Evolutionary conservation across 2,329 filamentous ascomycete genomes (phyloP), one percentile per base, ranked within the genome.

Genomic region (Fonsecaea multimorphosa): DNA sequence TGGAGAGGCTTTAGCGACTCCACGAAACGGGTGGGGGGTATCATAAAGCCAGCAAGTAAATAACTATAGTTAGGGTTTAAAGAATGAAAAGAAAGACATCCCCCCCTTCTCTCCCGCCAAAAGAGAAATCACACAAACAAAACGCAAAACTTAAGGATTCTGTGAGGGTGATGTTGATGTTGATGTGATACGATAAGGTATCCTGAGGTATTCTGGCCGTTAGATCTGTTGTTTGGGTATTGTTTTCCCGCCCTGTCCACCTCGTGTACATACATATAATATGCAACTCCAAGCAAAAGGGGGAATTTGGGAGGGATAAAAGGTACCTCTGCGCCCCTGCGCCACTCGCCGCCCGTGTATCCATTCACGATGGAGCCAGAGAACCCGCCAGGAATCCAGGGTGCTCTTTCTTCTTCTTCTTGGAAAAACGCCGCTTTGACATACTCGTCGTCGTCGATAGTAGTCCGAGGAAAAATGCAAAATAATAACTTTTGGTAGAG

Each of bases 401-500:
- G 6, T 32, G 3, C 59, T 60, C 9, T 59, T 66, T 55, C 40
- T 14, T 19, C 40, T 44, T 44, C 40, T 44, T 22, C 22, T 12
- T 24, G 9, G n/a, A 34, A 38, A 38, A 40, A 40, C 38, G 38
- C 29, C 16, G 19, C 44, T 6, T 31, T 34, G 29, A 12, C 19
- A 34, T 31, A 16, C 2, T 16, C 4, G 5, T 19, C 27, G 46
- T 31, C 24, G 53, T 49, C 60, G 60, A 46, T 57, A 44, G 8
- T 34, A 40, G 58, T 14, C 52, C 52, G 56, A 63, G 58, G 53
- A 61, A 65, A 54, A 65, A 54, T 49, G 54, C 31, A 54, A 54
- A 54, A n/a, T 34, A 53, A 54, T 27, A 53, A 64, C 57, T 66
- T 66, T 69, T 60, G 57, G 40, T 52, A 27, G 9, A 8, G 6